Conservation (phyloP, 768 basidiomycete genomes). For the Omphalotus guepiniiformis region DNA sequence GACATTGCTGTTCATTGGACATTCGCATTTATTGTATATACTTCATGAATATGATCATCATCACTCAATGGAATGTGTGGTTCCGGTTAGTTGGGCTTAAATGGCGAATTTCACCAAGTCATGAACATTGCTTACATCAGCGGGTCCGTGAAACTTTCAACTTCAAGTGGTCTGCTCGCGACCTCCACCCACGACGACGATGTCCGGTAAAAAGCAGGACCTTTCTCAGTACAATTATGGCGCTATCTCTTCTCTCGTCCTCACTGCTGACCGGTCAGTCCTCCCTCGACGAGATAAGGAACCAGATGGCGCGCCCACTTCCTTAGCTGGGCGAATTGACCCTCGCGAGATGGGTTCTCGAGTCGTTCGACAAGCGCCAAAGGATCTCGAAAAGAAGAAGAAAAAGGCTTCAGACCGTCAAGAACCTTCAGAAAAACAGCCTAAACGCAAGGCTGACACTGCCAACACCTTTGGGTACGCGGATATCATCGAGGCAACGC, state of each 20-base stretch:
- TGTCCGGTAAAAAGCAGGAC: slow-evolving; percentile 52
- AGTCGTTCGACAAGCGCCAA: slow-evolving; percentile 75
- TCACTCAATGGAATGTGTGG: too few species aligned
- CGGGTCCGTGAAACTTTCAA: too few species aligned
- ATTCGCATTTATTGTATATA: too few species aligned
- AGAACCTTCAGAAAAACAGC: slow-evolving; percentile 54
- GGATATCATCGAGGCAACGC: slow-evolving; percentile 92
- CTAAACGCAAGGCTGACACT: slow-evolving; percentile 55
- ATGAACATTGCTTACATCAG: too few species aligned
- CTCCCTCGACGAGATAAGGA: slow-evolving; percentile 89
- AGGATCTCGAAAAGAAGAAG: slow-evolving; percentile 92
- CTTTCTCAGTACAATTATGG: slow-evolving; percentile 94
- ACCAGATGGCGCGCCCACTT: slow-evolving; percentile 93
- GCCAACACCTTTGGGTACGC: slow-evolving; percentile 69
- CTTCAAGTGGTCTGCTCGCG: too few species aligned
- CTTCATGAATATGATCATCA: too few species aligned
- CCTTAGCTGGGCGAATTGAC: slow-evolving; percentile 88
- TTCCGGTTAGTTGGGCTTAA: too few species aligned
- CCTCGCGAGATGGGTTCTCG: slow-evolving; percentile 91
- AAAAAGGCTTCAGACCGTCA: slow-evolving; percentile 68
- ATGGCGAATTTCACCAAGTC: too few species aligned
- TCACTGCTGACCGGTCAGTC: slow-evolving; percentile 83
- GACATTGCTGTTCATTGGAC: too few species aligned
- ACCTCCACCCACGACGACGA: slow-evolving; percentile 6
- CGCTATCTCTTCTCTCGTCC: slow-evolving; percentile 89